Evolutionary conservation across 345 rosid species (phyloP), one percentile per base, ranked within the genome.

Genomic region (Lenwebbia sp.): DNA sequence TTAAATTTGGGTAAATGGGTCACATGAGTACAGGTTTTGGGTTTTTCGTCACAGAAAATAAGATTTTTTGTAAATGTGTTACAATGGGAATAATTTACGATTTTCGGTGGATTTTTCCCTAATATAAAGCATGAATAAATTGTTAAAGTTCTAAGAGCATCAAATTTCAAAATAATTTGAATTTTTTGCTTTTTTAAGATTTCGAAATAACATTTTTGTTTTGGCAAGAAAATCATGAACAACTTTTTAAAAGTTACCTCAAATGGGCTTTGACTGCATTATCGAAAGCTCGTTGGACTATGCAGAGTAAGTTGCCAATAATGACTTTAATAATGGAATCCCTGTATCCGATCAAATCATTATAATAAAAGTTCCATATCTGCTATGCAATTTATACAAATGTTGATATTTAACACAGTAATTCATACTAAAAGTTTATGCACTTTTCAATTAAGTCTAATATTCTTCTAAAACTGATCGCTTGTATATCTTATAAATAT

Each of bases 181-280:
- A 2, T 19, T 70, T 70, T 33, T 33, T 0, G 0, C 3, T 4
- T 0, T 33, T 19, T 70, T 4, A 0, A 17, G 70, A n/a, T n/a
- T 58, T 58, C 0, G 8, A 6, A 58, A 58, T 21, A 17, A 14
- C 21, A 28, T 62, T 33, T 21, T 19, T 5, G 6, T 1, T 4
- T 65, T n/a, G 70, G 8, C 33, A 3, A 58, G 30, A 28, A 58
- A 58, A 58, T n/a, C 70, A 13, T 1, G 17, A 37, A 37, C 78
- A 4, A 33, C 7, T 1, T 70, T 22, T 0, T 19, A 37, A 37
- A 70, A 37, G 78, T 70, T 0, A 9, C 47, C 47, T 19, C 44
- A 0, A 0, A 33, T 8, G 21, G 47, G 47, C 47, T 21, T 2
- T 33, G 2, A 4, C 11, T 21, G 6, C 47, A 1, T 70, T 19